Base-by-base conservation (phyloP, 805 yeast genomes). In the Wickerhamiella domercqiae region DNA sequence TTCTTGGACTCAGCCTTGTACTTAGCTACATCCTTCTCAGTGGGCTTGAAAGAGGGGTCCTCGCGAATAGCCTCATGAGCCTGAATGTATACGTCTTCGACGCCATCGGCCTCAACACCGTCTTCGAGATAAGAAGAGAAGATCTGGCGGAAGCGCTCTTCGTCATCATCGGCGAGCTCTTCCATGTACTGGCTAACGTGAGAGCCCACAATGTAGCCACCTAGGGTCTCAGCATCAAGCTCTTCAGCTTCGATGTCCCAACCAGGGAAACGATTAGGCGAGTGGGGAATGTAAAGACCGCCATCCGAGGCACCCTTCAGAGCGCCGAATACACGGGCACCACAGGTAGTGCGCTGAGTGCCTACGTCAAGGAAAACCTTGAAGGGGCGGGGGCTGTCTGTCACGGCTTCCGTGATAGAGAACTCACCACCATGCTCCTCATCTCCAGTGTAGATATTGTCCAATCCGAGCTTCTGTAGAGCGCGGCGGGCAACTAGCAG, bases 141-240 rank as follows among this genome's bases (percentile, higher is more conserved):
- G 64, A 87, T 74, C 63, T 81, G 75, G 68, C 77, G 76, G 94
- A 76, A 87, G 73, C 90, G 87, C 76, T 87, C 98, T 75, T 87
- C 98, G 79, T 87, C 98, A 67, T 87, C 98, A 62, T 90, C 98
- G 67, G 90, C 87, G 66, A 90, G 81, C 75, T 87, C 97, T 76
- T 90, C 98, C 95, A 90, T 90, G 90, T 90, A 90, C 76, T 90
- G 97, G 62, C 98, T 78, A 62, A 90, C 86, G 80, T 90, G 98
- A 68, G 97, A 97, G 74, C 94, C 97, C 64, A 87, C 79, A 75
- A 90, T 90, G 93, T 90, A 90, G 71, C 82, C 83, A 83, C 96
- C 83, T 67, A 90, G 77, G 55, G 75, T 68, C 64, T 90, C 98
- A 59, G 95, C 83, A 64, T 90, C 98, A 59, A 90, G 77, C 73